Conservation (phyloP, 345 rosid genomes). For the Sisymbrium irio region DNA sequence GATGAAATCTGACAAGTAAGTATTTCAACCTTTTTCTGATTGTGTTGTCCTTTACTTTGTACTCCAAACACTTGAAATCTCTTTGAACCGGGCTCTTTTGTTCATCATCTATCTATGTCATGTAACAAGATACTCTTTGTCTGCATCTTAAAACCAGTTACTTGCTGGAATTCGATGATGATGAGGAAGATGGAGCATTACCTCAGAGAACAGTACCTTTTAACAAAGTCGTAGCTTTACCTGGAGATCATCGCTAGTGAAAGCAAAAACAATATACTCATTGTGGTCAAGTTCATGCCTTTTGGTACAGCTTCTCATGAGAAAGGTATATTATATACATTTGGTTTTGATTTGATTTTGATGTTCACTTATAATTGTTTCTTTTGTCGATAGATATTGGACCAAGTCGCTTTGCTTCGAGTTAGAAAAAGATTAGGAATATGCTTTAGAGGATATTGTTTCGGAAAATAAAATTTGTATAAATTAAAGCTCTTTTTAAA, state of each 20-base stretch:
- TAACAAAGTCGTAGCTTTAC: constrained; percentile 37
- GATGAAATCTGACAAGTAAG: background rate
- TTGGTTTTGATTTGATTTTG: too few relatives aligned
- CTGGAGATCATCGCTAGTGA: background rate
- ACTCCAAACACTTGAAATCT: background rate
- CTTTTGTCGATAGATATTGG: too few relatives aligned
- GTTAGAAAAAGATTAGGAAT: too few relatives aligned
- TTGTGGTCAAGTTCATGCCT: too few relatives aligned
- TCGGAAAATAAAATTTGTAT: too few relatives aligned
- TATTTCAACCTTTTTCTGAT: background rate
- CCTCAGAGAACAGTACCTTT: constrained; percentile 79
- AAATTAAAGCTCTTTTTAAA: too few relatives aligned
- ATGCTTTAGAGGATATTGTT: too few relatives aligned
- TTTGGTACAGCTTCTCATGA: too few relatives aligned
- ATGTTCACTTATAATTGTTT: too few relatives aligned
- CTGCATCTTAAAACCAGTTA: constrained; percentile 43
- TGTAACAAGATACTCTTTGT: background rate
- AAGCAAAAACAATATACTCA: too few relatives aligned
- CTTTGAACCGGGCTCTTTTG: background rate
- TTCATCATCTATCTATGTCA: background rate
- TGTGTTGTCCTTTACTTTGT: background rate
- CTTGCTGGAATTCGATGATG: constrained; percentile 86
- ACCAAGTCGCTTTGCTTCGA: too few relatives aligned
- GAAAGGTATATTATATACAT: too few relatives aligned
- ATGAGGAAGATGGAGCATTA: constrained; percentile 85